Evolutionary conservation across 169 alveolate species (phyloP).

Genomic region (Plasmodium sp.): DNA sequence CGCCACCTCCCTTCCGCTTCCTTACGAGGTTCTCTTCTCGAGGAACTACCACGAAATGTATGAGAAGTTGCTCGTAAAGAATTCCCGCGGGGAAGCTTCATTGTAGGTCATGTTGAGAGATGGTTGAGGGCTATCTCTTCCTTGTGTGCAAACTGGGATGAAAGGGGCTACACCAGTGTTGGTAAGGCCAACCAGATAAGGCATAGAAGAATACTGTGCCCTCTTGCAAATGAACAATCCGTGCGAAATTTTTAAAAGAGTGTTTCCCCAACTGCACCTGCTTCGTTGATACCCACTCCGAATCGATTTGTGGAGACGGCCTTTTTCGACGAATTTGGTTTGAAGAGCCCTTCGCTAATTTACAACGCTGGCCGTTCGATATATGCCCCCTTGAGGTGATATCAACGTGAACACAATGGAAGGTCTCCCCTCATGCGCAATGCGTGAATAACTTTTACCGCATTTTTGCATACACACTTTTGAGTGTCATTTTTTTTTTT

Average conservation of each 20-base stretch:
- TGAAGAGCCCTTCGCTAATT: not conserved
- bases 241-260: not conserved
- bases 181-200: not conserved
- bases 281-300: not conserved
- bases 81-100: not conserved
- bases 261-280: not conserved
- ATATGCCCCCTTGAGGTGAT: not conserved
- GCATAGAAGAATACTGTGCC: not conserved
- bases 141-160: not conserved
- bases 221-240: not conserved
- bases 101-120: not conserved
- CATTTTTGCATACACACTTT: not conserved
- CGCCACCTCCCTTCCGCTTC: not conserved
- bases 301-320: not conserved
- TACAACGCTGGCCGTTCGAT: not conserved
- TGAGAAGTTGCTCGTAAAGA: slow-evolving; percentile 17
- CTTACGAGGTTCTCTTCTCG: slow-evolving; percentile 26
- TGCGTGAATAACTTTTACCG: not conserved
- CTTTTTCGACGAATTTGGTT: not conserved
- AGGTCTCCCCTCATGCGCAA: not conserved
- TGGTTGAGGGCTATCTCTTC: not conserved
- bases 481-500: not conserved
- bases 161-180: not conserved
- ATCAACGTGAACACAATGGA: not conserved
- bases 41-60: slow-evolving; percentile 13